These are phyloP conservation scores for Picocystis salinarum DNA, from an alignment of 139 green algal species.

Conservation along the genomic window DNA sequence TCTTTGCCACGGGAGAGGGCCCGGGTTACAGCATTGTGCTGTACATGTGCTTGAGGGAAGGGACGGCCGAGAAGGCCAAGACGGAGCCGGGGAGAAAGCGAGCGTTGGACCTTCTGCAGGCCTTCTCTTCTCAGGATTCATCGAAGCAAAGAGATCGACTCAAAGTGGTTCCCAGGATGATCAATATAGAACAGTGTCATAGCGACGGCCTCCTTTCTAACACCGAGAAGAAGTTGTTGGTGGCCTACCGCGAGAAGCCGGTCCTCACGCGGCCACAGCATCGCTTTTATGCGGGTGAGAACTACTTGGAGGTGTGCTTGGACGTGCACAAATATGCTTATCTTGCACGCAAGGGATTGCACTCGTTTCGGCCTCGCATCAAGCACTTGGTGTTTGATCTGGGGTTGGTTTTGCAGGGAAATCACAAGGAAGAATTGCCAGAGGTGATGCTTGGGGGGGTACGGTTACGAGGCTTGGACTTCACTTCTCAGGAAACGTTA, in stretches of 20 bases:
- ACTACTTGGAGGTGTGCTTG: constrained; percentile 63
- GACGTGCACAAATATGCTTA: constrained; percentile 70
- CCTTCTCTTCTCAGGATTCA: constrained; percentile 50
- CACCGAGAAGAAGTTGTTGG: constrained; percentile 42
- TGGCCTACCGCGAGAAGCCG: constrained; percentile 72
- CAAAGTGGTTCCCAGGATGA: constrained; percentile 61
- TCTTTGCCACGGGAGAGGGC: constrained; percentile 45
- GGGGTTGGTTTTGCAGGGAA: constrained; percentile 61
- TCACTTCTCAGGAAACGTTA: no score
- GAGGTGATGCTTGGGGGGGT: constrained; percentile 43
- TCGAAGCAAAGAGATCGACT: constrained; percentile 45
- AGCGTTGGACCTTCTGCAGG: constrained; percentile 39
- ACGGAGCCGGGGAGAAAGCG: constrained; percentile 21
- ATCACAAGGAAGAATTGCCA: constrained; percentile 56
- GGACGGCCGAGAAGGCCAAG: no score
- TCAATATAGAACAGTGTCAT: constrained; percentile 63
- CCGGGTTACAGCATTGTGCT: constrained; percentile 42
- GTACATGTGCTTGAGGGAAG: constrained; percentile 52
- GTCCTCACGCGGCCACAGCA: constrained; percentile 53
- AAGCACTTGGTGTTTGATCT: constrained; percentile 47
- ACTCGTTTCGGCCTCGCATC: constrained; percentile 19
- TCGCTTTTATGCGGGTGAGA: constrained; percentile 22
- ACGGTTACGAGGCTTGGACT: constrained; percentile 31
- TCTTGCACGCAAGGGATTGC: constrained; percentile 38
- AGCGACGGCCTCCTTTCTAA: constrained; percentile 32